Percentiles rank a stretch among this genome's conserved stretches.
These are phyloP conservation scores for Suhomyces vadensis DNA, from an alignment of 805 yeast genomes.

Conservation along the genomic window DNA sequence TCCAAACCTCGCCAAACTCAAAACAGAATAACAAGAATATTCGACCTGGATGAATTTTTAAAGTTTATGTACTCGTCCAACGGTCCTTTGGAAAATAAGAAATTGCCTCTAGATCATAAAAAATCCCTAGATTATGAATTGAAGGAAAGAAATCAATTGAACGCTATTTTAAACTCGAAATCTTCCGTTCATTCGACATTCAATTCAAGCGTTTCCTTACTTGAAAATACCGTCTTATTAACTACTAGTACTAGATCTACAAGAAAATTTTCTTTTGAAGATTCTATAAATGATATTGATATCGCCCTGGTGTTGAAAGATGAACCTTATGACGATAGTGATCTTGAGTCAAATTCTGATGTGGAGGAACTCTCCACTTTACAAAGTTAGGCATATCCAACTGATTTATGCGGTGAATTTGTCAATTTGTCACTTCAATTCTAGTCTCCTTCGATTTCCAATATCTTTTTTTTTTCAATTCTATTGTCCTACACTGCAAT, in stretches of 20 bases:
- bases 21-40: conserved; percentile 1
- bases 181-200: conserved; percentile 1
- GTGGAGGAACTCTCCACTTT: background rate
- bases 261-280: conserved; percentile 4
- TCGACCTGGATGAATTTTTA: conserved; percentile 6
- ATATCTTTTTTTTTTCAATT: too few species aligned
- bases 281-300: conserved; percentile 9
- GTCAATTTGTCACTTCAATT: too few species aligned
- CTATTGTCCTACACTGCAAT: background rate
- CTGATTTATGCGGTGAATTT: too few species aligned
- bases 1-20: background rate
- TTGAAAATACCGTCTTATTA: conserved; percentile 24
- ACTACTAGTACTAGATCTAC: conserved; percentile 3
- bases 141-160: conserved; percentile 16
- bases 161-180: conserved; percentile 11
- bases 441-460: too few species aligned
- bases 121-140: conserved; percentile 24
- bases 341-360: conserved; percentile 1
- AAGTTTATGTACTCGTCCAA: conserved; percentile 6
- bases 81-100: conserved; percentile 7
- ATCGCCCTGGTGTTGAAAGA: conserved; percentile 7
- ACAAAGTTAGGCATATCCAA: background rate
- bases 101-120: conserved; percentile 19
- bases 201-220: conserved; percentile 16
- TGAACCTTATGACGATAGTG: conserved; percentile 7